These are phyloP conservation scores for Eucalyptus leucophloia DNA, from an alignment of 345 rosid genomes.

Conservation along the genomic window DNA sequence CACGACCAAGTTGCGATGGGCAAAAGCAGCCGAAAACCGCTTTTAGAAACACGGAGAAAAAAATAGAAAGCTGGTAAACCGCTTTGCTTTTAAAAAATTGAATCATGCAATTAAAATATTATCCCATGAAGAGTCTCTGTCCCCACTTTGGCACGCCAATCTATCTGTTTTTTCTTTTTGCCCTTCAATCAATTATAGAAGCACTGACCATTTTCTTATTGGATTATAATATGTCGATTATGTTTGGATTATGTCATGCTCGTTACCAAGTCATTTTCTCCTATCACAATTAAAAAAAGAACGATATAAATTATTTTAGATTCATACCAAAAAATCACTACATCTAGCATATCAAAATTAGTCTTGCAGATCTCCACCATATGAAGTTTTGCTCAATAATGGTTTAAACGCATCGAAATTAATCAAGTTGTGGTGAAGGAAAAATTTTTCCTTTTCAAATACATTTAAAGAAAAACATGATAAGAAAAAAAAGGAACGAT, in stretches of 20 bases:
- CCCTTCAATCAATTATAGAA: background rate
- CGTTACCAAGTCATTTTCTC: background rate
- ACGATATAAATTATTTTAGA: background rate
- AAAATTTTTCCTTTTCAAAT: background rate
- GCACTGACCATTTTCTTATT: background rate
- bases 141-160: background rate
- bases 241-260: background rate
- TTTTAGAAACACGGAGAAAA: background rate
- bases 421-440: rapidly evolving
- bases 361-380: rapidly evolving
- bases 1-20: background rate
- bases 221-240: background rate
- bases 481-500: rapidly evolving
- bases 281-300: background rate
- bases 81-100: background rate
- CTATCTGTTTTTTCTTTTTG: background rate
- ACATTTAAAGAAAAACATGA: background rate
- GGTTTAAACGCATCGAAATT: rapidly evolving
- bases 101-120: background rate
- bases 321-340: background rate
- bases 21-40: background rate
- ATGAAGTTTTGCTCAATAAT: background rate
- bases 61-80: background rate
- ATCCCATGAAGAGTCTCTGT: background rate
- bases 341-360: background rate